Evolutionary conservation across 1,139 yeast genomes (phyloP).

Genomic region (Geotrichum macrosporum): DNA sequence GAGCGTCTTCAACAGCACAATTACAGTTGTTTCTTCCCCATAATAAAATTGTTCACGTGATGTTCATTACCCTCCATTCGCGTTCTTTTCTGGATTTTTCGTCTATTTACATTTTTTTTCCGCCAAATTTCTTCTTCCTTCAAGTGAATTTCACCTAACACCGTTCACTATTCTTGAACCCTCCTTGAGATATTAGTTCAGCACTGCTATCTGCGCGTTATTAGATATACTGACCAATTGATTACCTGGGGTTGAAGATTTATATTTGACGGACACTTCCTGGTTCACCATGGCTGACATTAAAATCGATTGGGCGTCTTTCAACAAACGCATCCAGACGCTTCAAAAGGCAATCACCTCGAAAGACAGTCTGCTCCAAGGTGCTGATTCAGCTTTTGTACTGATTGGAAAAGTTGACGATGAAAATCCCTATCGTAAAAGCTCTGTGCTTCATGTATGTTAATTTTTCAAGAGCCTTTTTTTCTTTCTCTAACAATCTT

Average conservation of each 20-base stretch:
- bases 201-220: background rate
- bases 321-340: constrained; percentile 43
- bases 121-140: background rate
- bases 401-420: constrained; percentile 82
- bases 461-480: background rate
- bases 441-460: constrained; percentile 66
- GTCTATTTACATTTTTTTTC: background rate
- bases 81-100: constrained; percentile 8
- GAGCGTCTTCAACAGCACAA: too few relatives aligned
- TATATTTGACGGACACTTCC: background rate
- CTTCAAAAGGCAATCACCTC: constrained; percentile 43
- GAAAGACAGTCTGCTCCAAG: constrained; percentile 43
- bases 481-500: constrained; percentile 3
- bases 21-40: too few relatives aligned
- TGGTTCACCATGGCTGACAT: constrained; percentile 27
- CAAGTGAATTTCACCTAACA: background rate
- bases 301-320: constrained; percentile 44
- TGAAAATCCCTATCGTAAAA: constrained; percentile 84
- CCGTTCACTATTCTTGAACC: background rate
- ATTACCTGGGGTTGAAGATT: background rate
- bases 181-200: background rate
- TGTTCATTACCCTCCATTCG: constrained; percentile 19
- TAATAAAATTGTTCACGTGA: background rate
- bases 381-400: constrained; percentile 55
- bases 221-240: background rate